Evolutionary conservation across 2,329 filamentous ascomycete species (phyloP), one percentile per base, ranked within the genome.

Genomic region (Nemania bipapillata): DNA sequence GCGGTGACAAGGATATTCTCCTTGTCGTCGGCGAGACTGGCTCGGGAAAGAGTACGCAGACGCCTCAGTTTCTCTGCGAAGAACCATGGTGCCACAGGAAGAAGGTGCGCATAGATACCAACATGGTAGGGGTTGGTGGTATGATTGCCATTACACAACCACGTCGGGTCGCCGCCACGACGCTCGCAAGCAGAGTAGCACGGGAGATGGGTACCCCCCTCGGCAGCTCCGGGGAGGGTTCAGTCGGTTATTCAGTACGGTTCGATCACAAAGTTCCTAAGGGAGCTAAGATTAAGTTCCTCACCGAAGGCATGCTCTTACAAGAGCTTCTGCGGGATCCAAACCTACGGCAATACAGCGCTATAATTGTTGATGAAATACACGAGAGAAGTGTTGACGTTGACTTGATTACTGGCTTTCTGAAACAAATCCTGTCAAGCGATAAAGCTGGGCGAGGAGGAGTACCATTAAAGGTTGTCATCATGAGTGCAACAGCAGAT

Each of bases 401-500:
- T 7, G 96, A 99, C 81, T 82, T 99, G 28, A 85, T 97, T 9
- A 85, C 96, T 28, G 96, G 96, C 0, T 98, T 99, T 72, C 78
- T 99, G 70, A 92, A 92, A 77, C 91, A 92, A 69, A 87, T 98
- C 54, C 82, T 96, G 1, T 83, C 85, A 0, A 84, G 86, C 2
- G 84, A 89, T 63, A 86, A 87, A 42, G 84, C 87, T 52, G 89
- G 89, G 6, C 88, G 91, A 4, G 89, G 90, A 7, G 92, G 91
- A 4, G 83, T 91, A 32, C 90, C 92, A 0, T 82, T 99, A 64
- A 98, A 97, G 79, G 89, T 98, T 3, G 88, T 97, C 37, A 88
- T 98, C 77, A 99, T 99, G 96, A 97, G 94, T 85, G 96, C 96
- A 57, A 99, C 96, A 6, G 93, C 94, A 42, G 93, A 98, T 79